Conservation (phyloP, 768 basidiomycete species). For the Rubroboletus pulcherrimus region DNA sequence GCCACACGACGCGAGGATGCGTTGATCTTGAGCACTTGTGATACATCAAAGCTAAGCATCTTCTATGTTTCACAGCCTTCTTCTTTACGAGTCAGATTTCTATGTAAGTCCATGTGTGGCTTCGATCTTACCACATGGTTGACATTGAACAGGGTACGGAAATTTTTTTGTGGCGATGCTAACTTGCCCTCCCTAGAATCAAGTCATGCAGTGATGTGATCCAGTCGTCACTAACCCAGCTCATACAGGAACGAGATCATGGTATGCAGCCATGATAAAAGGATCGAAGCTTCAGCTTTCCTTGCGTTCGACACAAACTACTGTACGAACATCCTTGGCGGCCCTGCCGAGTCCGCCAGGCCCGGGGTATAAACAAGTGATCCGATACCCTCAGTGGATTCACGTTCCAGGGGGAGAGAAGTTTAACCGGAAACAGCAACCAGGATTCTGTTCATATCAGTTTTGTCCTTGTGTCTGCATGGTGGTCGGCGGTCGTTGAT, state of each 20-base stretch:
- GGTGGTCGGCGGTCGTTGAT: not conserved
- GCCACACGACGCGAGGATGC: not conserved
- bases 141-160: not conserved
- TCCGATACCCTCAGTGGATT: not conserved
- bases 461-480: not conserved
- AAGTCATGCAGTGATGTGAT: not conserved
- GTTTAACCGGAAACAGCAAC: not conserved
- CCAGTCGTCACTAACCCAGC: not conserved
- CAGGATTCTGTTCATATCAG: not conserved
- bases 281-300: not conserved
- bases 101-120: not conserved
- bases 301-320: not conserved
- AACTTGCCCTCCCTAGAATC: not conserved
- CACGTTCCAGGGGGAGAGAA: not conserved
- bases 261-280: not conserved
- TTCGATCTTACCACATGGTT: not conserved
- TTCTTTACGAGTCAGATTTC: not conserved
- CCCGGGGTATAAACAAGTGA: not conserved
- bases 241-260: not conserved
- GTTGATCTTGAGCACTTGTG: not conserved
- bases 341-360: not conserved
- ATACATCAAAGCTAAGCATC: not conserved
- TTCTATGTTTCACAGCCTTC: not conserved
- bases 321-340: not conserved
- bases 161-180: not conserved